phyloP scores from a whole-genome alignment of 306 rosid species.

The Phaseolus lunatus region DNA sequence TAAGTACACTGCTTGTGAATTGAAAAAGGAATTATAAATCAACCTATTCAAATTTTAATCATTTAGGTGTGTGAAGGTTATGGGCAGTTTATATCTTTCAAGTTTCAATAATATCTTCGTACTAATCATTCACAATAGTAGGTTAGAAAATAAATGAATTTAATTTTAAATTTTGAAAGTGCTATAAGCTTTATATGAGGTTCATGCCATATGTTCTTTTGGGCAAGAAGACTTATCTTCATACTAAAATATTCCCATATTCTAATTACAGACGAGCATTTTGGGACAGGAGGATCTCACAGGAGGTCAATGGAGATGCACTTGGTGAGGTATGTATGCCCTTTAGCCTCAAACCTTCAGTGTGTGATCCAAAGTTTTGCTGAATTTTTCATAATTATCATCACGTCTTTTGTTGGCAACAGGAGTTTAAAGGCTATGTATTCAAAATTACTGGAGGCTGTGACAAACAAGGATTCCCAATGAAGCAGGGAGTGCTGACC shows the following conservation, averaged over 20 bases:
- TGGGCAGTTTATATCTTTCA: too few relatives aligned
- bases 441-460: conserved; percentile 59
- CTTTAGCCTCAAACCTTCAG: background rate
- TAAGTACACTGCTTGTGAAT: background rate
- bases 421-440: conserved; percentile 57
- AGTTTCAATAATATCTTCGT: background rate
- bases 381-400: background rate
- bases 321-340: conserved; percentile 49
- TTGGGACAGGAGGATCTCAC: conserved; percentile 58
- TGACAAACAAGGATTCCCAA: conserved; percentile 60
- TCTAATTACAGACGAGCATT: conserved; percentile 48
- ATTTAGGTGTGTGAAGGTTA: too few relatives aligned
- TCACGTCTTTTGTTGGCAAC: background rate
- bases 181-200: too few relatives aligned
- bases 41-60: too few relatives aligned
- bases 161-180: too few relatives aligned
- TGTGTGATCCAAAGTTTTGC: background rate
- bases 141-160: too few relatives aligned
- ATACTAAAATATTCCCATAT: background rate
- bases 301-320: conserved; percentile 54
- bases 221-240: background rate
- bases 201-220: background rate
- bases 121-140: background rate
- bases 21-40: background rate
- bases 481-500: conserved; percentile 60